Conservation (phyloP, 768 basidiomycete species). For the Mycena venus region DNA sequence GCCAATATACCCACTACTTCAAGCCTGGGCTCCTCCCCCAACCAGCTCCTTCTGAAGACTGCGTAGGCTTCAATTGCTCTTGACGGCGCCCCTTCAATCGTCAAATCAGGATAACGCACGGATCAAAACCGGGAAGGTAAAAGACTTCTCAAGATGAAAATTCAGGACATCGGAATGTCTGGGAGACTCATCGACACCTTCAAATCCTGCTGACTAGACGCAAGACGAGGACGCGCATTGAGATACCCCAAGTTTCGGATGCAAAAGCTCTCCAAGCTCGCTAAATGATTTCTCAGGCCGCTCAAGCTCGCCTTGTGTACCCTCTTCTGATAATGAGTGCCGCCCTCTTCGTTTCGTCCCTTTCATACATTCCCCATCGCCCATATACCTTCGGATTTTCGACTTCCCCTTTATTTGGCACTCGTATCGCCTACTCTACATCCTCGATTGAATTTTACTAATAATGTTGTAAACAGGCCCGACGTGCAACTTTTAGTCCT, state of each 20-base stretch:
- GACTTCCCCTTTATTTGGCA: too few species aligned
- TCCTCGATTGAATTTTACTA: neutral
- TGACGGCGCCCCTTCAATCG: neutral
- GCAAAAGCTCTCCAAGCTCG: neutral
- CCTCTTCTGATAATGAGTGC: neutral
- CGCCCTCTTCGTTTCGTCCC: neutral
- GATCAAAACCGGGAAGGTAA: neutral
- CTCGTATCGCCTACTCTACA: neutral
- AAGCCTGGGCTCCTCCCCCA: neutral
- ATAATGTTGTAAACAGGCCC: neutral
- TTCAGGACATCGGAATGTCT: neutral
- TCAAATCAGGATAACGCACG: neutral
- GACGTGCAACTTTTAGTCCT: neutral
- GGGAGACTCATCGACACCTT: neutral
- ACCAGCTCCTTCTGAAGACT: neutral
- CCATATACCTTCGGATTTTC: neutral
- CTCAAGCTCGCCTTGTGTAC: neutral
- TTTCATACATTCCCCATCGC: neutral
- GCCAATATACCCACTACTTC: too few species aligned
- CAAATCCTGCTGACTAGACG: neutral
- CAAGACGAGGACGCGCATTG: neutral
- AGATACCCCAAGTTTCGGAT: neutral
- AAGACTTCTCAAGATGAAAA: neutral
- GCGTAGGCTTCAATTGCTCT: neutral
- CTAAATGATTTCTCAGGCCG: neutral